Evolutionary conservation across 768 basidiomycete species (phyloP).

Genomic region (Trametes coccinea): DNA sequence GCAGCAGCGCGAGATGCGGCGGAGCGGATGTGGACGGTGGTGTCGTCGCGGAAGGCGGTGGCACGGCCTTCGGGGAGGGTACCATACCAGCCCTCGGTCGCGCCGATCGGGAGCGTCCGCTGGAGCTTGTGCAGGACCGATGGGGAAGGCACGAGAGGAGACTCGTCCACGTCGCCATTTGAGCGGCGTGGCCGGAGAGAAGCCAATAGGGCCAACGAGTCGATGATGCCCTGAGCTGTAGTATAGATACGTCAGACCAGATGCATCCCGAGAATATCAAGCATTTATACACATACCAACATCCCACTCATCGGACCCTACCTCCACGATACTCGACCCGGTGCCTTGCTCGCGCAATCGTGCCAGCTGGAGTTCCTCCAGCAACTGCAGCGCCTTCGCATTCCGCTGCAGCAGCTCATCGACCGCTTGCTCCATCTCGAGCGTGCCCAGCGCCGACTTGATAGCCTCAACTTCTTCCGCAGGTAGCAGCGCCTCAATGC

Average conservation of each 20-base stretch:
- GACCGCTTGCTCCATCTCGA: slow-evolving; percentile 70
- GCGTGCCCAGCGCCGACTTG: slow-evolving; percentile 57
- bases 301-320: slow-evolving; percentile 82
- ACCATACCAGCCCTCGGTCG: slow-evolving; percentile 71
- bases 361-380: slow-evolving; percentile 64
- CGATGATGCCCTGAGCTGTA: slow-evolving; percentile 69
- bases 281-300: slow-evolving; percentile 52
- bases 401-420: slow-evolving; percentile 70
- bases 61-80: slow-evolving; percentile 59
- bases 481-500: slow-evolving; percentile 56
- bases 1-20: slow-evolving; percentile 17
- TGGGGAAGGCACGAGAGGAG: slow-evolving; percentile 61
- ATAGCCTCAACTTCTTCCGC: slow-evolving; percentile 55
- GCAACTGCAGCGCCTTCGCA: slow-evolving; percentile 56
- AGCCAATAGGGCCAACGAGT: slow-evolving; percentile 66
- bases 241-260: background rate
- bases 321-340: slow-evolving; percentile 48
- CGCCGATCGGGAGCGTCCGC: slow-evolving; percentile 60
- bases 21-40: slow-evolving; percentile 64
- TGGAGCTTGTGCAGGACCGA: slow-evolving; percentile 70
- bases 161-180: slow-evolving; percentile 37
- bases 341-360: slow-evolving; percentile 52
- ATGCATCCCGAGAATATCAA: slow-evolving; percentile 10
- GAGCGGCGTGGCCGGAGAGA: slow-evolving; percentile 69
- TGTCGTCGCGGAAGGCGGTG: slow-evolving; percentile 71